Evolutionary conservation across 257 asterid species (phyloP).

Genomic region (Misopates orontium): DNA sequence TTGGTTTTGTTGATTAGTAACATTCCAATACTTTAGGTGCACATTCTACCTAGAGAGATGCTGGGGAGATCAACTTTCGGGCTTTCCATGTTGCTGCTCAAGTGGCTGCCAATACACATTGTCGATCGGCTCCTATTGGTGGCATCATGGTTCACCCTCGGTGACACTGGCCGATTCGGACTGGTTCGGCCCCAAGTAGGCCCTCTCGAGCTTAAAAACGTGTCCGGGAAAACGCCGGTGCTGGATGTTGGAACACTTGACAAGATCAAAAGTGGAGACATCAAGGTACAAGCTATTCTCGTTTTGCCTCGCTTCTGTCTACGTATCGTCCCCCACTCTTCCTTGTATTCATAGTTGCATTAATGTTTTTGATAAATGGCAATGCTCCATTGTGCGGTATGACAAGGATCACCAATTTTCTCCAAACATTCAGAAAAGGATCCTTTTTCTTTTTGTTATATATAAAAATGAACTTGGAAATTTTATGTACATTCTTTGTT

Average conservation of each 20-base stretch:
- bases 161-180: constrained; percentile 62
- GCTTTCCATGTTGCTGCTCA: constrained; percentile 71
- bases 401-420: no score
- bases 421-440: no score
- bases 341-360: no score
- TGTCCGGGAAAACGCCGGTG: constrained; percentile 69
- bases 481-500: no score
- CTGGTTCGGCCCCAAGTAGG: constrained; percentile 56
- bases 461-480: no score
- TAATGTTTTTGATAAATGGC: no score
- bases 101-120: constrained; percentile 69
- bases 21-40: constrained; percentile 42
- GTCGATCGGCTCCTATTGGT: constrained; percentile 60
- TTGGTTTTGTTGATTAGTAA: neutral
- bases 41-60: constrained; percentile 78
- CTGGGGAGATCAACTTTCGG: constrained; percentile 78
- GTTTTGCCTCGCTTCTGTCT: no score
- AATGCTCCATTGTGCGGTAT: no score
- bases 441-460: no score
- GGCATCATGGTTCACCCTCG: constrained; percentile 50
- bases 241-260: constrained; percentile 73
- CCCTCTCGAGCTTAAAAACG: constrained; percentile 60
- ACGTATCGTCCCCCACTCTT: no score
- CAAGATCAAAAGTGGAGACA: constrained; percentile 72
- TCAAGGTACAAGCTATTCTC: constrained; percentile 45